phyloP scores from a whole-genome alignment of 441 rosid species.

The Monsonia emarginata region DNA sequence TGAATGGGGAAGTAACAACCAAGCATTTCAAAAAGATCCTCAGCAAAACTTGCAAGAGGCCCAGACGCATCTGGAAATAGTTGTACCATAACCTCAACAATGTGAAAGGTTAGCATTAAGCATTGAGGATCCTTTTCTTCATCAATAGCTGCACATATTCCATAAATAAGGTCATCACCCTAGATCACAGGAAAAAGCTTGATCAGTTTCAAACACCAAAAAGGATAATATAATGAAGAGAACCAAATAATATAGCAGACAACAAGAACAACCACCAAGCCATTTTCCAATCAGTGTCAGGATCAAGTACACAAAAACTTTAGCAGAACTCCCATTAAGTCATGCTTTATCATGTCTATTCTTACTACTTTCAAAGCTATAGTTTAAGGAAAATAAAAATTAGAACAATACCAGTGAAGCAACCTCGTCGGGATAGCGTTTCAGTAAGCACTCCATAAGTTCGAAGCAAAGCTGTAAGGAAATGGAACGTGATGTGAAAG shows the following conservation, averaged over 20 bases:
- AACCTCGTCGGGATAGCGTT: constrained; percentile 41
- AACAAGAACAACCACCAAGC: not conserved
- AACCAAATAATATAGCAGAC: constrained; percentile 6
- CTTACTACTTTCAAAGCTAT: too few relatives aligned
- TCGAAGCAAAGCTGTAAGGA: constrained; percentile 75
- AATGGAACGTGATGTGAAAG: constrained; percentile 20
- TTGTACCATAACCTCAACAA: constrained; percentile 51
- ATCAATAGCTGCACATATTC: constrained; percentile 65
- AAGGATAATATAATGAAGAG: not conserved
- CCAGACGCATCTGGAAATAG: constrained; percentile 59
- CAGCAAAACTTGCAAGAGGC: constrained; percentile 46
- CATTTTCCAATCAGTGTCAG: too few relatives aligned
- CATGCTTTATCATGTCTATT: too few relatives aligned
- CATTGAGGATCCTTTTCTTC: constrained; percentile 92
- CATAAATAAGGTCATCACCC: constrained; percentile 55
- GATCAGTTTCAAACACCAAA: constrained; percentile 14
- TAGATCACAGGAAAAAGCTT: constrained; percentile 23
- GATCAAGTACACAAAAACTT: too few relatives aligned
- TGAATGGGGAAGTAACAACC: constrained; percentile 80
- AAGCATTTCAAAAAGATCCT: constrained; percentile 52
- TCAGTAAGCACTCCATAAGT: constrained; percentile 68
- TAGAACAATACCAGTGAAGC: constrained; percentile 43
- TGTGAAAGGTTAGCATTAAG: constrained; percentile 62
- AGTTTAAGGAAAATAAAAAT: constrained; percentile 13
- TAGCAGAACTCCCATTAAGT: too few relatives aligned